Percentiles rank a stretch among this genome's conserved stretches.
These are phyloP conservation scores for Ceratocystis destructans DNA, from an alignment of 2,329 filamentous ascomycete species.

Conservation along the genomic window DNA sequence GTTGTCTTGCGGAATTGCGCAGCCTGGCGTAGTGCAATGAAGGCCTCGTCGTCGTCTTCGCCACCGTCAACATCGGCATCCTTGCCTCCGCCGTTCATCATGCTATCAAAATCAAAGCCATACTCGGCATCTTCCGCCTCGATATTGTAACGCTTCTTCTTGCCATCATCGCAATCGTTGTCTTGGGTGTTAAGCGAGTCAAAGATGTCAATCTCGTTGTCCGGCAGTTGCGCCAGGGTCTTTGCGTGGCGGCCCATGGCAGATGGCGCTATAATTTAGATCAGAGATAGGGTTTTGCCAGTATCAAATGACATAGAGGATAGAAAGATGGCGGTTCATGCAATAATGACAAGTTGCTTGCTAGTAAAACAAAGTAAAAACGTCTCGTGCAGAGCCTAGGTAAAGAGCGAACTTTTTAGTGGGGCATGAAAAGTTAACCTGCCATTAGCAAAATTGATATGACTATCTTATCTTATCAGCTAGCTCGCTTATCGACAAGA, in stretches of 20 bases:
- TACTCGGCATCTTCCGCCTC: slow-evolving; percentile 26
- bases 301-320: background rate
- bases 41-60: slow-evolving; percentile 65
- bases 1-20: slow-evolving; percentile 75
- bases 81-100: slow-evolving; percentile 41
- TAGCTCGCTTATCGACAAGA: slow-evolving; percentile 10
- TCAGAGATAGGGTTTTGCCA: background rate
- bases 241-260: slow-evolving; percentile 57
- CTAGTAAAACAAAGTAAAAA: background rate
- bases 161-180: slow-evolving; percentile 35
- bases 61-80: slow-evolving; percentile 30
- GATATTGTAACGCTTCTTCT: slow-evolving; percentile 16
- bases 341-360: background rate
- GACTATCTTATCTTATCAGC: slow-evolving; percentile 7
- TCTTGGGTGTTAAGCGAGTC: slow-evolving; percentile 57
- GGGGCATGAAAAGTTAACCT: slow-evolving; percentile 5
- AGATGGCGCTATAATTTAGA: slow-evolving; percentile 9
- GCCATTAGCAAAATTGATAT: background rate
- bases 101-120: slow-evolving; percentile 45
- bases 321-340: background rate
- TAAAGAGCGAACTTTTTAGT: slow-evolving; percentile 14
- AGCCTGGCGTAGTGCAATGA: slow-evolving; percentile 78
- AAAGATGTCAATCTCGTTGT: slow-evolving; percentile 84
- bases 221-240: slow-evolving; percentile 65
- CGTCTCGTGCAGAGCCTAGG: background rate